These are phyloP conservation scores for Pleurotus djamor DNA, from an alignment of 768 basidiomycete species.

Conservation along the genomic window DNA sequence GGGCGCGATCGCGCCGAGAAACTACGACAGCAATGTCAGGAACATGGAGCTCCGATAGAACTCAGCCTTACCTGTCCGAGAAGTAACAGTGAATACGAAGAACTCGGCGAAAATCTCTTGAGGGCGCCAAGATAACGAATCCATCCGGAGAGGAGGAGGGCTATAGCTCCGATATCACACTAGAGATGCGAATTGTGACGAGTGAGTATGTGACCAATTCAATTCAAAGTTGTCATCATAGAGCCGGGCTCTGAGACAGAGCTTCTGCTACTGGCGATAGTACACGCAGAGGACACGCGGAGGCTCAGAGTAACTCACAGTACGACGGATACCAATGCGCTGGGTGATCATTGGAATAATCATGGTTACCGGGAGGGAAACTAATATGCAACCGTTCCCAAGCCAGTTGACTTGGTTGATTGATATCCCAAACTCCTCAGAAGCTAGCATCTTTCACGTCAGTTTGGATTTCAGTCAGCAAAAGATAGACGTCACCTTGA, in stretches of 20 bases:
- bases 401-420: slow-evolving; percentile 80
- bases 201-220: background rate
- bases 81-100: slow-evolving; percentile 66
- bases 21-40: slow-evolving; percentile 27
- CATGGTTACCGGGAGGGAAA: slow-evolving; percentile 64
- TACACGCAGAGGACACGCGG: too few relatives aligned
- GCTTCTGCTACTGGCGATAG: too few relatives aligned
- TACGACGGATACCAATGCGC: slow-evolving; percentile 58
- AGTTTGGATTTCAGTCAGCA: too few relatives aligned
- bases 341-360: slow-evolving; percentile 57
- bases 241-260: too few relatives aligned
- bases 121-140: slow-evolving; percentile 72
- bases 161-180: slow-evolving; percentile 58
- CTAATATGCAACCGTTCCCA: slow-evolving; percentile 60
- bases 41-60: background rate
- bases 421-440: slow-evolving; percentile 62
- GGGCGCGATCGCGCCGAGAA: slow-evolving; percentile 61
- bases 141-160: slow-evolving; percentile 68
- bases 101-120: slow-evolving; percentile 42
- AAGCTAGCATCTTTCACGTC: slow-evolving; percentile 33
- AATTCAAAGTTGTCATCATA: too few relatives aligned
- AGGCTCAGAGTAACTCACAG: too few relatives aligned
- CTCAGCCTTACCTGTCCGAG: slow-evolving; percentile 59
- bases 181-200: slow-evolving; percentile 21
- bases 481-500: background rate